Evolutionary conservation across 306 rosid species (phyloP).

Genomic region (Rosa persica): DNA sequence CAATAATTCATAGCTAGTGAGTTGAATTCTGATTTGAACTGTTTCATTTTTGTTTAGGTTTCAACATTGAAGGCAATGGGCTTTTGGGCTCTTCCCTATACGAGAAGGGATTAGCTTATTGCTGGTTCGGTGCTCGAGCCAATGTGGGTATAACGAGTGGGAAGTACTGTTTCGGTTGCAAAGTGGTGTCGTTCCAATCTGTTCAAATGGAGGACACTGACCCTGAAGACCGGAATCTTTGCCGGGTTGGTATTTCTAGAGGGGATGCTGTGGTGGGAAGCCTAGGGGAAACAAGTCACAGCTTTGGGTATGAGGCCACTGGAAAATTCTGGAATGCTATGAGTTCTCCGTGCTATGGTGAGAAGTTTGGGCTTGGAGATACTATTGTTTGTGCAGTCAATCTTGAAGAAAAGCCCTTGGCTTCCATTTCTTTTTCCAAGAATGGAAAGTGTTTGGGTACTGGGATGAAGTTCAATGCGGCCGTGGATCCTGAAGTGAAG

Average conservation of each 20-base stretch:
- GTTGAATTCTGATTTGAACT: neutral
- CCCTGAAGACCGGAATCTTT: conserved; percentile 38
- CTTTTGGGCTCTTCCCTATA: conserved; percentile 38
- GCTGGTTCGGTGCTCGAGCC: conserved; percentile 59
- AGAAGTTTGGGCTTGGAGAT: conserved; percentile 52
- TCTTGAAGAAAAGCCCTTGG: conserved; percentile 48
- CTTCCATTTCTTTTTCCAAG: conserved; percentile 55
- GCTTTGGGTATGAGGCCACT: conserved; percentile 52
- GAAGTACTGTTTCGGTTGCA: conserved; percentile 58
- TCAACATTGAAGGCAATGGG: conserved; percentile 32
- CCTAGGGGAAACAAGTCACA: conserved; percentile 47
- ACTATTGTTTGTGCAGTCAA: conserved; percentile 45
- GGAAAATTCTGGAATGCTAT: conserved; percentile 40
- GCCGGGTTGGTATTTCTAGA: conserved; percentile 54
- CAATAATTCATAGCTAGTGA: too few species aligned
- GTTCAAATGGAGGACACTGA: conserved; percentile 39
- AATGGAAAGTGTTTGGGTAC: conserved; percentile 56
- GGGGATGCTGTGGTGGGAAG: conserved; percentile 46
- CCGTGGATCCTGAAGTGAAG: conserved; percentile 18
- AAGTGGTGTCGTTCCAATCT: conserved; percentile 38
- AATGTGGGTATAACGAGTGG: conserved; percentile 46
- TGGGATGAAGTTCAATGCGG: conserved; percentile 38
- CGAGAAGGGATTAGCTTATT: conserved; percentile 58
- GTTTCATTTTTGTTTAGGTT: conserved; percentile 34
- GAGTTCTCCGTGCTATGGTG: conserved; percentile 40